phyloP scores from a whole-genome alignment of 176 grass and related monocot species.

The Alloteropsis semialata region DNA sequence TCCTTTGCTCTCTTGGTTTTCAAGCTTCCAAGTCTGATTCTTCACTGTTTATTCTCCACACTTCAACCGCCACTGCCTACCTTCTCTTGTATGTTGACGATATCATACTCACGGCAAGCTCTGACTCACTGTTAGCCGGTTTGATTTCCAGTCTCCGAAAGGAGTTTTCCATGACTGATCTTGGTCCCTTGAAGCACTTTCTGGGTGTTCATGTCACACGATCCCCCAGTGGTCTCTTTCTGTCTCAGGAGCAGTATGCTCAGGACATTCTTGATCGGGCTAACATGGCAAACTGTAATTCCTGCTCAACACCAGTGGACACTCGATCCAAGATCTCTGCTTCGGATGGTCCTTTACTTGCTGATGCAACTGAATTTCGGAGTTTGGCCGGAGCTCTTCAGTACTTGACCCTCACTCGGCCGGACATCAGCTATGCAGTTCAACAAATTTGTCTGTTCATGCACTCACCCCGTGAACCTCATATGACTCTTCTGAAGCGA shows the following conservation, averaged over 20 bases:
- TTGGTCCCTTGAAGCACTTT: not conserved
- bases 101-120: too few species aligned
- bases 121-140: accelerated
- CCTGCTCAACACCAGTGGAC: not conserved
- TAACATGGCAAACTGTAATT: not conserved
- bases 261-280: accelerated
- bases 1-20: not conserved
- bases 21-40: not conserved
- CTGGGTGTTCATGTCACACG: not conserved
- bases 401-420: too few species aligned
- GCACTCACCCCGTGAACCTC: too few species aligned
- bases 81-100: too few species aligned
- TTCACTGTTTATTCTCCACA: not conserved
- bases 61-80: not conserved
- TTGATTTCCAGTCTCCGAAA: not conserved
- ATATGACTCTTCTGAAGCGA: too few species aligned
- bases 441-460: too few species aligned
- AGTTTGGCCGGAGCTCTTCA: not conserved
- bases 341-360: not conserved
- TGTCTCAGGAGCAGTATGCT: not conserved
- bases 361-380: not conserved
- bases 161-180: not conserved
- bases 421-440: too few species aligned
- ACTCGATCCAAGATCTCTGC: not conserved
- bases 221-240: not conserved